Percentiles rank a stretch among this genome's conserved stretches.
phyloP scores from a whole-genome alignment of 768 basidiomycete species.

The Hygrophorus pudorinus region DNA sequence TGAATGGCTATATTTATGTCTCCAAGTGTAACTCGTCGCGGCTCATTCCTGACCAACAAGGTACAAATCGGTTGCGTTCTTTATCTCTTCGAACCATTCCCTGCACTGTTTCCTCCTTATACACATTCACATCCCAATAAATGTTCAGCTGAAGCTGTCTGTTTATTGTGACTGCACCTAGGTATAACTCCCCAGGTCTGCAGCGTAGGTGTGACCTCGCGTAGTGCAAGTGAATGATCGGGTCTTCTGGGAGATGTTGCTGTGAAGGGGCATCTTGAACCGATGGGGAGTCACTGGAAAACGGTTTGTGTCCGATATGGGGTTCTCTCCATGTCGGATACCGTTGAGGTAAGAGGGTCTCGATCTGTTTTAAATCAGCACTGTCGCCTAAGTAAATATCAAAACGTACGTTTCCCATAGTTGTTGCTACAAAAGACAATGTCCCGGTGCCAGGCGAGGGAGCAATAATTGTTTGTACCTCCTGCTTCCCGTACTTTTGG shows the following conservation, averaged over 20 bases:
- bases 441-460: constrained; percentile 4
- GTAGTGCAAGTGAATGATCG: constrained; percentile 4
- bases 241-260: background rate
- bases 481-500: constrained; percentile 9
- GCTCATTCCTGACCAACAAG: no score
- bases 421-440: background rate
- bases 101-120: background rate
- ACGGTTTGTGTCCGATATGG: no score
- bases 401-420: constrained; percentile 1
- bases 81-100: constrained; percentile 6
- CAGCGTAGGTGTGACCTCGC: constrained; percentile 13
- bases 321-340: no score
- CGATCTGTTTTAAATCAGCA: no score
- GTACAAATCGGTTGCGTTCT: background rate
- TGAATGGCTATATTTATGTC: no score
- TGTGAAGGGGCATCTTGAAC: no score
- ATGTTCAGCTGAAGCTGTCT: constrained; percentile 9
- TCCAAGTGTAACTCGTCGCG: no score
- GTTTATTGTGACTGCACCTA: constrained; percentile 13
- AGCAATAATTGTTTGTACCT: constrained; percentile 8
- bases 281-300: no score
- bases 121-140: constrained; percentile 14
- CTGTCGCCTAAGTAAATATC: background rate
- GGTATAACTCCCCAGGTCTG: constrained; percentile 23
- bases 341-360: no score